phyloP scores from a whole-genome alignment of 176 grass and related monocot species.

The Zizania latifolia region DNA sequence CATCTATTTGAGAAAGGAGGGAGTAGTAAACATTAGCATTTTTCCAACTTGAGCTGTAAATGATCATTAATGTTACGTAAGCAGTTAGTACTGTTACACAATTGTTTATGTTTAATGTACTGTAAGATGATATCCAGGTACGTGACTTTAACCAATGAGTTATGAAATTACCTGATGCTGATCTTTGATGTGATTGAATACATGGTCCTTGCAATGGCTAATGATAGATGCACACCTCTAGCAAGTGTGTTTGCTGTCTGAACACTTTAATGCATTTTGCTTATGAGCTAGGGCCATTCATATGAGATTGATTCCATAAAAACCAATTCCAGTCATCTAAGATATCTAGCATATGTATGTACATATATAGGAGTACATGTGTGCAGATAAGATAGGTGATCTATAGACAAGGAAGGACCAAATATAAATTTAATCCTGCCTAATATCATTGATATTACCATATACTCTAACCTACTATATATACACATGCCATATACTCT shows the following conservation, averaged over 20 bases:
- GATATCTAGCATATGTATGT: not conserved
- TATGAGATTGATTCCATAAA: not conserved
- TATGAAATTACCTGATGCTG: not conserved
- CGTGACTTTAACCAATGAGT: not conserved
- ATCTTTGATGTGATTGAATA: not conserved
- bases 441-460: too few relatives aligned
- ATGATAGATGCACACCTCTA: not conserved
- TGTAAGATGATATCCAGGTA: not conserved
- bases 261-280: not conserved
- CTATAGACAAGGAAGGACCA: too few relatives aligned
- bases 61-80: constrained; percentile 20
- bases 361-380: too few relatives aligned
- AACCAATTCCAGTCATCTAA: not conserved
- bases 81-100: not conserved
- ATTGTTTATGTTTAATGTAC: constrained; percentile 4
- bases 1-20: too few relatives aligned
- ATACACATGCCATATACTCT: too few relatives aligned
- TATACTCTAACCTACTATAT: too few relatives aligned
- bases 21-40: constrained; percentile 45
- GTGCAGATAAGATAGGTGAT: too few relatives aligned
- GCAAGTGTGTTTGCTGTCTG: not conserved
- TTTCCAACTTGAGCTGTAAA: constrained; percentile 78
- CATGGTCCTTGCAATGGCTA: not conserved
- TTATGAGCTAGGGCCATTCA: not conserved
- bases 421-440: too few relatives aligned